Base-by-base conservation (phyloP, 768 basidiomycete genomes). In the Pleurotus citrinopileatus region DNA sequence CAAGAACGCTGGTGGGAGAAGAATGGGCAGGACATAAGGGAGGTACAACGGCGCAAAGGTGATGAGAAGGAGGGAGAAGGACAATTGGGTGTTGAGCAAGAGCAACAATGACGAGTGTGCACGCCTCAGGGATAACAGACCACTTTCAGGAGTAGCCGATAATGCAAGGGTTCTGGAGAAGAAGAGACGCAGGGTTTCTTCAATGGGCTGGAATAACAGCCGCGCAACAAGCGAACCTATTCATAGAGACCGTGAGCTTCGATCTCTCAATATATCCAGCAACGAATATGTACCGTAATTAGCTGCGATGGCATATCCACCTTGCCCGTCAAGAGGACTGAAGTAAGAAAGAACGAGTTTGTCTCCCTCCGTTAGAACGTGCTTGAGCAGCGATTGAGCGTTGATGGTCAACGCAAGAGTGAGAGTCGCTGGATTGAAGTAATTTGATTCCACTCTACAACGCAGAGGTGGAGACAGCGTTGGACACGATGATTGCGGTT, bases 351-450 rank as follows among this genome's bases (percentile, higher is more conserved):
- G 77, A 9, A 96, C 79, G 40, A 98, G 73, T 63, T 97, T 93
- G 67, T 99, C 97, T 3, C 92, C 94, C 64, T 98, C 97, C 0
- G 96, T 98, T 23, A 99, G 73, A 58, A 98, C 81, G 67, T 98
- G 97, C 67, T 99, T 99, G 58, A 98, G 77, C 2, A 97, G 58
- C 0, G 90, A 93, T 66, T 98, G 97, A 1, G 77, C 77, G 19
- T 93, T 94, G 83, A 98, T 90, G 0, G 88, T 91, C 47, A 82
- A 68, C 0, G 93, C 89, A 4, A 98, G 76, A 19, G 73, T 70
- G 10, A 91, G 67, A 13, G 82, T 65, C 25, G 72, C 63, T 6
- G 59, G 74, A 76, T 70, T 66, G 32, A 71, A 65, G 28, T 62
- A 63, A 4, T 55, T 15, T 13, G 27, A 15, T 40, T 12, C 7